phyloP scores from a whole-genome alignment of 495 filamentous ascomycete species.

The Stereocaulon alpinum region DNA sequence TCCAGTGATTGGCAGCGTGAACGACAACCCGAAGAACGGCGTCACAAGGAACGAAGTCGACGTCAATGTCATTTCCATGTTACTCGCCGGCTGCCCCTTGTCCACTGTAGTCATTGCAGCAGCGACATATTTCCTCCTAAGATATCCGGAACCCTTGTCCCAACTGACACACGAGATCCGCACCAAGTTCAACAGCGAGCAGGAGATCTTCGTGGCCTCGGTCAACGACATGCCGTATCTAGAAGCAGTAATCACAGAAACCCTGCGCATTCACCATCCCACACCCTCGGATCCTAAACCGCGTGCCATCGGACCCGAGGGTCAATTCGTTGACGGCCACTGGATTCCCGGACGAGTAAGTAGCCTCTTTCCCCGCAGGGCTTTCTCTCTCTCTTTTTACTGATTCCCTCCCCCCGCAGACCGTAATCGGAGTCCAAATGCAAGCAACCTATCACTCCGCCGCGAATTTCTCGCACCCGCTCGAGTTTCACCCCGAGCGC shows the following conservation, averaged over 20 bases:
- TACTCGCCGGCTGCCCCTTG: conserved; percentile 15
- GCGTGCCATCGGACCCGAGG: conserved; percentile 26
- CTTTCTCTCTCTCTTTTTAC: not conserved
- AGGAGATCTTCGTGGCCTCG: not conserved
- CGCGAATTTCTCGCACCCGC: not conserved
- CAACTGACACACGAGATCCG: conserved; percentile 8
- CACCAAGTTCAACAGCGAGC: conserved; percentile 10
- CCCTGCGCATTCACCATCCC: conserved; percentile 47
- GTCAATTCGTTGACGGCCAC: not conserved
- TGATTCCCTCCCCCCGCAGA: not conserved
- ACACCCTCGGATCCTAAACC: too few species aligned
- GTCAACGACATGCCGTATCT: conserved; percentile 31
- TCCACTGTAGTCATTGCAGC: conserved; percentile 1
- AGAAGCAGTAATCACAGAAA: conserved; percentile 46
- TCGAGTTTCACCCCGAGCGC: not conserved
- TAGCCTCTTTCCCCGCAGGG: too few species aligned
- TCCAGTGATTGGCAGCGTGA: not conserved
- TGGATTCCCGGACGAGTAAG: conserved; percentile 7
- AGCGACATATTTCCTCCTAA: conserved; percentile 10
- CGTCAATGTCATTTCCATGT: conserved; percentile 4
- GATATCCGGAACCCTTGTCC: not conserved
- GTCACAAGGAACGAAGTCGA: conserved; percentile 11
- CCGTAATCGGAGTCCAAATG: too few species aligned
- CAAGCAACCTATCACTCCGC: not conserved
- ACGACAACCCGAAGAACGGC: not conserved